Percentiles rank a stretch among this genome's conserved stretches.
These are phyloP conservation scores for Fragaria ananassa DNA, from an alignment of 306 rosid genomes.

Conservation along the genomic window DNA sequence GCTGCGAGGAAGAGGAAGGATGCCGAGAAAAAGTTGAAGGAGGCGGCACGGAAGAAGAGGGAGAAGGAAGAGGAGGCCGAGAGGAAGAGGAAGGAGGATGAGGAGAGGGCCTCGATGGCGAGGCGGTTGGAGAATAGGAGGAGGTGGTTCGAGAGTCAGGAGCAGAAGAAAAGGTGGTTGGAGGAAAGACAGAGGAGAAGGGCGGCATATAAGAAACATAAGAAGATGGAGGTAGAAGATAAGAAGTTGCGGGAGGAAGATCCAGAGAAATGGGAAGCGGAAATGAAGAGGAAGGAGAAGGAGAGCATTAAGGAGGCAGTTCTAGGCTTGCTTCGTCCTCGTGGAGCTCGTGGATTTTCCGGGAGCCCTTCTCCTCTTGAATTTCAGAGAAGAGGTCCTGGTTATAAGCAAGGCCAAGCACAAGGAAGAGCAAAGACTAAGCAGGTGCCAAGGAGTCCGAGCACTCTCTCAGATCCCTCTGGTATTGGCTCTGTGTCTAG, in stretches of 20 bases:
- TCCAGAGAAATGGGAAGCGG: neutral
- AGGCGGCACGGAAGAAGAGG: neutral
- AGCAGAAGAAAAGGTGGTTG: neutral
- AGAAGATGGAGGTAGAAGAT: neutral
- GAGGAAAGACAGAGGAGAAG: neutral
- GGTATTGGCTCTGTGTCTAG: neutral
- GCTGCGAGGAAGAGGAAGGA: neutral
- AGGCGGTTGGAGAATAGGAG: neutral
- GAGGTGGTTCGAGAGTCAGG: conserved; percentile 1
- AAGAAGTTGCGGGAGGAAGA: neutral
- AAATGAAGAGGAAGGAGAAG: neutral
- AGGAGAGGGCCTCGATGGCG: neutral
- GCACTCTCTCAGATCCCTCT: neutral
- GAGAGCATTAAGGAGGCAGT: neutral
- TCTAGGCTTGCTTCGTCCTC: neutral
- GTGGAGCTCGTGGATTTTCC: neutral
- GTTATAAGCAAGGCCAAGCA: neutral
- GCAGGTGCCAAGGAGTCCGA: neutral
- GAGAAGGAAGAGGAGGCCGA: neutral
- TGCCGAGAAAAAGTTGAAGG: neutral
- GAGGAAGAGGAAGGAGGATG: neutral
- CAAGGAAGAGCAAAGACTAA: neutral
- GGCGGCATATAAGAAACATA: neutral
- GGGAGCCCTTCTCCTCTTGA: neutral
- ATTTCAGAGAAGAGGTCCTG: neutral